phyloP scores from a whole-genome alignment of 148 eudicot genomes.

The Diospyros kaki region DNA sequence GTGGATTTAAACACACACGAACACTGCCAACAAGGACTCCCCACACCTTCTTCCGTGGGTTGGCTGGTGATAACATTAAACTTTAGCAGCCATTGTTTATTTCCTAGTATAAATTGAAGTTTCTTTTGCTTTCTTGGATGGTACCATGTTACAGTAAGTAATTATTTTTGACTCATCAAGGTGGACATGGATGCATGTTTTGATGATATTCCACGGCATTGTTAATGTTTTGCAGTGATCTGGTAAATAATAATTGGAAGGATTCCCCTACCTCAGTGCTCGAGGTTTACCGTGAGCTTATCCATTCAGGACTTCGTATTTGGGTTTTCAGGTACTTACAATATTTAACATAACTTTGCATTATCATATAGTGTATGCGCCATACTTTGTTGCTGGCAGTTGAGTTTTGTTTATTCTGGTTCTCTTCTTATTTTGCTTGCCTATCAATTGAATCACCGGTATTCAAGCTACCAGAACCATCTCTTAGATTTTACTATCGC shows the following conservation, averaged over 20 bases:
- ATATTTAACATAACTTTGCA: background rate
- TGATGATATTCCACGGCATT: background rate
- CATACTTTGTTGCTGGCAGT: background rate
- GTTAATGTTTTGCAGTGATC: slow-evolving; percentile 40
- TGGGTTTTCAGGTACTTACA: slow-evolving; percentile 86
- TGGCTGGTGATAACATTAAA: too few species aligned
- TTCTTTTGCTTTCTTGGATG: background rate
- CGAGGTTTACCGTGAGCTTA: slow-evolving; percentile 72
- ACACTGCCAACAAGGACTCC: too few species aligned
- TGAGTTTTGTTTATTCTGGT: background rate
- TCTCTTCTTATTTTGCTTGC: background rate
- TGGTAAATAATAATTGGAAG: slow-evolving; percentile 55
- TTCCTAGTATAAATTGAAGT: background rate
- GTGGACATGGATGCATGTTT: background rate
- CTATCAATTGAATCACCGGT: background rate
- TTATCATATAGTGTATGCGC: background rate
- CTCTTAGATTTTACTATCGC: background rate
- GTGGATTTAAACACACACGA: background rate
- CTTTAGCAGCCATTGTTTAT: too few species aligned
- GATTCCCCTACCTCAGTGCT: slow-evolving; percentile 74
- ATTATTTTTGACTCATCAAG: background rate
- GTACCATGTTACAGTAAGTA: background rate
- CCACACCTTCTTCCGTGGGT: too few species aligned
- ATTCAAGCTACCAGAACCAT: background rate
- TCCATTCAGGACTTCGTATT: slow-evolving; percentile 69